Conservation (phyloP, 2,329 filamentous ascomycete species). For the Curvularia verruculosa region DNA sequence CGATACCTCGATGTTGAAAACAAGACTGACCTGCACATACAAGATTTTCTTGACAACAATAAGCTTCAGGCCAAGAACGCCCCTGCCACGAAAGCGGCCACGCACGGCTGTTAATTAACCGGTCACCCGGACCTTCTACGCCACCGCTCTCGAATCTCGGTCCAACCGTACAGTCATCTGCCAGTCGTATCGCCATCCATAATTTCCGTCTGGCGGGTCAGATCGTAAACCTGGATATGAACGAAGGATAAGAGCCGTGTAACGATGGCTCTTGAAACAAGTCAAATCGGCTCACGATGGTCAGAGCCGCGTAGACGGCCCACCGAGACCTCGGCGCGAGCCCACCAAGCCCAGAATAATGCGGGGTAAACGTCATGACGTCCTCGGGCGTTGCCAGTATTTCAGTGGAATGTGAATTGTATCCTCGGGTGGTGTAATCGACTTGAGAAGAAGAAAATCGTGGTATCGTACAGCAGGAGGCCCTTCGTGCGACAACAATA, state of each 20-base stretch:
- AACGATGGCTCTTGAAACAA: background rate
- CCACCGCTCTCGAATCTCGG: constrained; percentile 2
- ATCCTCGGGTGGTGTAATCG: background rate
- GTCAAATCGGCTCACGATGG: background rate
- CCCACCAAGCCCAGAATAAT: constrained; percentile 4
- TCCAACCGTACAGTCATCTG: background rate
- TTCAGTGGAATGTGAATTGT: background rate
- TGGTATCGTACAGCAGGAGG: background rate
- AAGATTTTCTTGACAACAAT: constrained; percentile 12
- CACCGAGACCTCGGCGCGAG: constrained; percentile 3
- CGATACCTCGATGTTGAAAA: background rate
- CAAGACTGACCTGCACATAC: background rate
- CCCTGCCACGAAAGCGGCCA: background rate
- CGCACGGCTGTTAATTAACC: constrained; percentile 7
- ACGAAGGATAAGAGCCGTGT: background rate
- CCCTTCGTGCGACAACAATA: constrained; percentile 12
- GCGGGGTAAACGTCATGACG: constrained; percentile 13
- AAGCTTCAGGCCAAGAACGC: constrained; percentile 12
- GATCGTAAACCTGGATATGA: background rate
- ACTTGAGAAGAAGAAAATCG: background rate
- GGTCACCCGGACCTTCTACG: background rate
- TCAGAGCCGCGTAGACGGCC: background rate
- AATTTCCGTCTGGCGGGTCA: background rate
- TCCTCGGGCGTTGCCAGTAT: background rate
- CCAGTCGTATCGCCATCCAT: background rate